Evolutionary conservation across 139 green algal genomes (phyloP).

Genomic region (Micractinium conductrix): DNA sequence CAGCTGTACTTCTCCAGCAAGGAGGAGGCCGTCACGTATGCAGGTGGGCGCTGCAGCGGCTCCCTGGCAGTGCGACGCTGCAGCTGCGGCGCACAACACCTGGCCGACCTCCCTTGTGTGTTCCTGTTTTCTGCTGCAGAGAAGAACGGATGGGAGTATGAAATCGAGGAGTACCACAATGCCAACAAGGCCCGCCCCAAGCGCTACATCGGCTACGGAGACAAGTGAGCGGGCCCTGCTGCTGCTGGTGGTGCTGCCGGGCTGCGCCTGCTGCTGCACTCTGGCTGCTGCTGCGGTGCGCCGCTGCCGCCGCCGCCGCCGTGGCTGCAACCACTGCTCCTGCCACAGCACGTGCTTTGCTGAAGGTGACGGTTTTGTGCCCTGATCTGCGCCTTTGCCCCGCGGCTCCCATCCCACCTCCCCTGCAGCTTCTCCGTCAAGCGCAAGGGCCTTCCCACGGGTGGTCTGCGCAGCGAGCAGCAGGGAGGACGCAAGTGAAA

Average conservation of each 20-base stretch:
- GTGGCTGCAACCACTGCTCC: neutral
- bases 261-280: neutral
- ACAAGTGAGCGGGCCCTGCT: slow-evolving; percentile 65
- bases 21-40: slow-evolving; percentile 60
- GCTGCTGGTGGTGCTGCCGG: no score
- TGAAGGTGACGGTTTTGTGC: no score
- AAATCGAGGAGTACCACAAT: slow-evolving; percentile 71
- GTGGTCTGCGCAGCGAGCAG: slow-evolving; percentile 52
- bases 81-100: neutral
- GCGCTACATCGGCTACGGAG: slow-evolving; percentile 76
- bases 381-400: no score
- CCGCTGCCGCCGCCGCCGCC: neutral
- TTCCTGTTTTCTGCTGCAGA: slow-evolving; percentile 12
- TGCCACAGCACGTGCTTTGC: no score
- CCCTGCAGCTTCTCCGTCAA: slow-evolving; percentile 41
- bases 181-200: slow-evolving; percentile 56
- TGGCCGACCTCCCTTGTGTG: no score
- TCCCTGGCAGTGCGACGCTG: neutral
- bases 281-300: no score
- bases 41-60: neutral
- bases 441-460: slow-evolving; percentile 50
- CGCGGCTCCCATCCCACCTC: neutral
- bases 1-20: slow-evolving; percentile 72
- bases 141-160: slow-evolving; percentile 82
- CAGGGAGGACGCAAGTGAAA: neutral